Percentiles rank a stretch among this genome's conserved stretches.
phyloP scores from a whole-genome alignment of 129 eudicot genomes.

The Solidago caesia region DNA sequence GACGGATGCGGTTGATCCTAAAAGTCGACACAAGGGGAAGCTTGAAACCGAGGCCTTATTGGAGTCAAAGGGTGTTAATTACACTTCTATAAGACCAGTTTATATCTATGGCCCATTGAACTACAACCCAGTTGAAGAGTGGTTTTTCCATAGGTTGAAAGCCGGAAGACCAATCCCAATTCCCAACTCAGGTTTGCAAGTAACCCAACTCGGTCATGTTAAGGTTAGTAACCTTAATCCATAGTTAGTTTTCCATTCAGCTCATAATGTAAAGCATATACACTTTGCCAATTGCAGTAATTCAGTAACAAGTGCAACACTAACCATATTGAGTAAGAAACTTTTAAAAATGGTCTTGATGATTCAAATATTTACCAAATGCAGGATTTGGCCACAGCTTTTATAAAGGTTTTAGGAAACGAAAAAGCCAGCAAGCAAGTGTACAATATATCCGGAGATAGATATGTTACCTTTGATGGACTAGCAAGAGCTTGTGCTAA shows the following conservation, averaged over 20 bases:
- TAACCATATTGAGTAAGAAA: not conserved
- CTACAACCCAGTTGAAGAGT: conserved; percentile 98
- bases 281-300: no score
- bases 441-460: conserved; percentile 88
- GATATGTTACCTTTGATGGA: conserved; percentile 96
- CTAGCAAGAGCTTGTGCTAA: conserved; percentile 97
- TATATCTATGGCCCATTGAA: conserved; percentile 94
- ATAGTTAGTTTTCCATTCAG: no score
- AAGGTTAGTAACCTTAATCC: conserved; percentile 49
- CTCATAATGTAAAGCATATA: no score
- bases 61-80: conserved; percentile 66
- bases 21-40: conserved; percentile 98
- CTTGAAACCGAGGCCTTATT: conserved; percentile 89
- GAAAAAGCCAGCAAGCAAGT: conserved; percentile 88
- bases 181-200: conserved; percentile 85
- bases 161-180: conserved; percentile 97
- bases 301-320: no score
- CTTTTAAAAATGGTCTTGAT: conserved; percentile 4
- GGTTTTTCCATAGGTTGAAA: conserved; percentile 95
- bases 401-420: conserved; percentile 78
- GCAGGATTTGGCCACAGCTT: conserved; percentile 90
- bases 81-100: conserved; percentile 90
- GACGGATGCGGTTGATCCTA: conserved; percentile 96
- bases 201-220: conserved; percentile 95
- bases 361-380: conserved; percentile 20